These are phyloP conservation scores for Fraxinus latifolia DNA, from an alignment of 305 asterid species.

Conservation along the genomic window DNA sequence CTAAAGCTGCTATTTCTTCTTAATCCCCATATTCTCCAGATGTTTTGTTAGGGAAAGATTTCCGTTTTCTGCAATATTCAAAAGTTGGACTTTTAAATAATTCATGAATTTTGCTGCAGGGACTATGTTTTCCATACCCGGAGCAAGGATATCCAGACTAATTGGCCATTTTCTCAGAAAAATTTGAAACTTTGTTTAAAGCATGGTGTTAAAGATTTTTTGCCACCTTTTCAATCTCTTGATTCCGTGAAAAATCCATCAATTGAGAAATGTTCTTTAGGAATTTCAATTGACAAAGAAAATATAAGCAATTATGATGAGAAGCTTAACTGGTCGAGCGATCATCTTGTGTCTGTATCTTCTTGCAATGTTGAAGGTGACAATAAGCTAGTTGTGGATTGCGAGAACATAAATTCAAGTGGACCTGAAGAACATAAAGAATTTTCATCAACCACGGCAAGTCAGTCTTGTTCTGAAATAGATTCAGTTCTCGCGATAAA, in stretches of 20 bases:
- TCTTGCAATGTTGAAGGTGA: conserved; percentile 19
- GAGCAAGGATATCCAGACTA: conserved; percentile 60
- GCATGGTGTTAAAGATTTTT: conserved; percentile 60
- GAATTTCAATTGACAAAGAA: conserved; percentile 15
- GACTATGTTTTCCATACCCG: conserved; percentile 69
- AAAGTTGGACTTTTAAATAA: neutral
- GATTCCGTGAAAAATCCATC: conserved; percentile 42
- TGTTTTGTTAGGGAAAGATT: neutral
- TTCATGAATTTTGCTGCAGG: conserved; percentile 42
- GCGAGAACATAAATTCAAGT: conserved; percentile 34
- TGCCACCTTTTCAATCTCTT: conserved; percentile 79
- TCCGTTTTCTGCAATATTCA: neutral
- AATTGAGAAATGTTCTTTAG: conserved; percentile 24
- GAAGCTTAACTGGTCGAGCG: conserved; percentile 26
- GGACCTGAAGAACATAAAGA: conserved; percentile 46
- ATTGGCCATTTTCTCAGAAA: conserved; percentile 87
- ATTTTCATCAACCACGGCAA: conserved; percentile 37
- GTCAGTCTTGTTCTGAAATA: conserved; percentile 44
- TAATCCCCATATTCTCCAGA: neutral
- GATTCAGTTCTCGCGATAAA: conserved; percentile 36
- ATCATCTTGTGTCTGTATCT: conserved; percentile 22
- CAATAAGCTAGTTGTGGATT: conserved; percentile 29
- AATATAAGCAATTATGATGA: conserved; percentile 31
- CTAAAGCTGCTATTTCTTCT: conserved; percentile 6
- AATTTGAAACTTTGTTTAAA: conserved; percentile 71